Conservation (phyloP, 2,329 filamentous ascomycete species). For the Byssothecium circinans region DNA sequence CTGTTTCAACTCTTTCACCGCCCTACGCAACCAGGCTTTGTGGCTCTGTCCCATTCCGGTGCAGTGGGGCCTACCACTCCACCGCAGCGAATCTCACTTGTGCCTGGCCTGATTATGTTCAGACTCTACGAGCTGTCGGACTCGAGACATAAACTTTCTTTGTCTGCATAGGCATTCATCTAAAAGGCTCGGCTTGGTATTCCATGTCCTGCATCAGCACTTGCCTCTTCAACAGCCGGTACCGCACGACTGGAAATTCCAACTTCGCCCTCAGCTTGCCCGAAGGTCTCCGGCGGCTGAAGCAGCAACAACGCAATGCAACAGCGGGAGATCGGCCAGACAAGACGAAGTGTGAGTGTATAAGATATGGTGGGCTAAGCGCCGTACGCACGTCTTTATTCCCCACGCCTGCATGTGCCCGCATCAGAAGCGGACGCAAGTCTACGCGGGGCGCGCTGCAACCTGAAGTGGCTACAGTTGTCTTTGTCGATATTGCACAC, state of each 20-base stretch:
- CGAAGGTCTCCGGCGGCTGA: constrained; percentile 19
- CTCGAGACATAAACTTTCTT: neutral
- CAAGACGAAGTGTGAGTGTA: too few species aligned
- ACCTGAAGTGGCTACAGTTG: neutral
- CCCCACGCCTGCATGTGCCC: neutral
- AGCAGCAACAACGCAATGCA: constrained; percentile 9
- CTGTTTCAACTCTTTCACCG: neutral
- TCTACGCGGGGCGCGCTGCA: neutral
- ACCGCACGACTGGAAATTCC: constrained; percentile 1
- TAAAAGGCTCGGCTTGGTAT: neutral
- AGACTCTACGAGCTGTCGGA: neutral
- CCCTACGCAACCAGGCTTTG: too few species aligned
- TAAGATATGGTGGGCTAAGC: too few species aligned
- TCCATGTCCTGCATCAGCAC: constrained; percentile 5
- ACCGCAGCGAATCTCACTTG: neutral
- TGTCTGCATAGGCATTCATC: constrained; percentile 5
- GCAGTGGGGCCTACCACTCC: constrained; percentile 3
- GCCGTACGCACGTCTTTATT: neutral
- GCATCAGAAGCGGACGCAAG: constrained; percentile 1
- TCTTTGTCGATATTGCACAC: constrained; percentile 1
- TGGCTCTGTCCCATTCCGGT: neutral
- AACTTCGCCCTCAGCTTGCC: neutral
- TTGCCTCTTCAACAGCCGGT: constrained; percentile 8
- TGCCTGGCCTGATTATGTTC: constrained; percentile 1
- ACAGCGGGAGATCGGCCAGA: constrained; percentile 24